Base-by-base conservation (phyloP, 1,284 basidiomycete species). In the Microbotryomycetes sp. region DNA sequence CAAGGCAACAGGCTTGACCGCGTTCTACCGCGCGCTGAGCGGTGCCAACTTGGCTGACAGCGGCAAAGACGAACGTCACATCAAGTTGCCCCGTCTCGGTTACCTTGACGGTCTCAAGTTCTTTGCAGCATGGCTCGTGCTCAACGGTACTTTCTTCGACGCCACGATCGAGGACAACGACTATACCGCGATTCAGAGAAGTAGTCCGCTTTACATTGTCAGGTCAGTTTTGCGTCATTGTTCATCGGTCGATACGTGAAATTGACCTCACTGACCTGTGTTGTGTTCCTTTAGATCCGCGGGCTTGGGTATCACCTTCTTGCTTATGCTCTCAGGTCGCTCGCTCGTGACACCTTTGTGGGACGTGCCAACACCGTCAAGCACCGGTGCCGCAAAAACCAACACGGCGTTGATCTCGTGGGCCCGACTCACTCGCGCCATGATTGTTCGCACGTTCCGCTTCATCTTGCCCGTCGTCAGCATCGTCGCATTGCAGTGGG, bases 21-120 rank as follows among this genome's bases (percentile, higher is more conserved):
- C 59, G 1, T 19, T 66, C 3, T 70, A 70, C 66, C 62, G 66
- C 31, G 48, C 57, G 15, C 59, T 50, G 55, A 53, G 57, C 30
- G 68, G 68, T 22, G 66, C 64, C 32, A 64, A 58, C 60, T 51
- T 70, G 53, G 68, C 60, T 55, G 68, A 70, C 59, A 64, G 58
- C 54, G 66, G 66, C 55, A 68, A 66, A 59, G 68, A 70, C 62
- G 66, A 65, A 46, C 63, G 68, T 14, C 68, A 70, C 62, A 60
- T 68, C 62, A 70, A 70, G 62, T 54, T 68, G 12, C 66, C 68
- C 15, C 58, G 73, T 14, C 56, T 74, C 23, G 71, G 71, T 25
- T 74, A 74, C 69, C 62, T 75, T 42, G 74, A 75, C 61, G 74
- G 71, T 30, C 28, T 74, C 29, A 73, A 74, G 65, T 75, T 75